These are phyloP conservation scores for Citrus cavaleriei DNA, from an alignment of 345 rosid species.

Conservation along the genomic window DNA sequence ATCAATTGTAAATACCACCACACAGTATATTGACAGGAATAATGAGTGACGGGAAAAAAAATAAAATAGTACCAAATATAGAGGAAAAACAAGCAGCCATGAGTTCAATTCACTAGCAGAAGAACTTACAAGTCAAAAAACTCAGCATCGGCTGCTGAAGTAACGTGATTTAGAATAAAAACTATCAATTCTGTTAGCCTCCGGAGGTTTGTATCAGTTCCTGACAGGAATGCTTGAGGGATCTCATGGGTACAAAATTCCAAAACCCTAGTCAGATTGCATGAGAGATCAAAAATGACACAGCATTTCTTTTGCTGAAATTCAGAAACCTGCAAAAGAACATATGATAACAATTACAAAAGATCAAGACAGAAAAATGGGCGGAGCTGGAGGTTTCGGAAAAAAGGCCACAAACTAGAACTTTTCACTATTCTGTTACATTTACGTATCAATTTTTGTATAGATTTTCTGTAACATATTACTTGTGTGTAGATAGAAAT, in stretches of 20 bases:
- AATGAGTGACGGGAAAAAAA: not conserved
- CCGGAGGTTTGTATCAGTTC: constrained; percentile 82
- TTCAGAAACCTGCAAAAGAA: constrained; percentile 57
- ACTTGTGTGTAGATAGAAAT: not conserved
- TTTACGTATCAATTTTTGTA: not conserved
- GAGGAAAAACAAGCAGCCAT: not conserved
- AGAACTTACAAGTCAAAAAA: constrained; percentile 85
- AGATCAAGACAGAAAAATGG: not conserved
- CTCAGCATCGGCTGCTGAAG: constrained; percentile 82
- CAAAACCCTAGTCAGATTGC: constrained; percentile 86
- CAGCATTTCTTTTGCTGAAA: constrained; percentile 88
- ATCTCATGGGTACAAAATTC: constrained; percentile 87
- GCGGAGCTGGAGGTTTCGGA: not conserved
- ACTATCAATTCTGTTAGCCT: constrained; percentile 84
- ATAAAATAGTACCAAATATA: not conserved
- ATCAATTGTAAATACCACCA: not conserved
- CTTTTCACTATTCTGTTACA: not conserved
- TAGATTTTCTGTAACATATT: not conserved
- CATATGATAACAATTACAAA: constrained; percentile 9
- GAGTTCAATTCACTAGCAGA: not conserved
- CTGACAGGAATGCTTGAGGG: constrained; percentile 78
- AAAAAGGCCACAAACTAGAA: not conserved
- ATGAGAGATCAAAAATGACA: constrained; percentile 86
- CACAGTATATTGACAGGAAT: not conserved
- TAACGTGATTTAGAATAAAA: constrained; percentile 76